Percentiles rank a stretch among this genome's conserved stretches.
Evolutionary conservation across 2,329 filamentous ascomycete species (phyloP).

Genomic region (Hymenoscyphus infarciens): DNA sequence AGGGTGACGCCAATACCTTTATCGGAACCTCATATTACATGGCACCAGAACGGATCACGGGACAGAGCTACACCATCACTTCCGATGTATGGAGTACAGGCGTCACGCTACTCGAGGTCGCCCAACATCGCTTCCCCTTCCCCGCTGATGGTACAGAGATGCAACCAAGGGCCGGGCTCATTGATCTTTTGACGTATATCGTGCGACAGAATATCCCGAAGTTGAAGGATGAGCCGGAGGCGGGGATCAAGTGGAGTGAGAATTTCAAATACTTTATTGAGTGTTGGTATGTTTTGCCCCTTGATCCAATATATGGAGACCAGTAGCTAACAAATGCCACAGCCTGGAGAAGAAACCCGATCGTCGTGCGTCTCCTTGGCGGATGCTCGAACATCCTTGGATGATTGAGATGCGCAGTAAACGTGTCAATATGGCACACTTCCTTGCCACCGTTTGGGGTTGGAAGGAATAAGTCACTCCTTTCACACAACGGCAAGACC

Average conservation of each 20-base stretch:
- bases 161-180: slow-evolving; percentile 87
- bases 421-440: slow-evolving; percentile 96
- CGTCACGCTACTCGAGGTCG: slow-evolving; percentile 97
- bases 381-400: slow-evolving; percentile 99
- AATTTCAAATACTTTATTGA: slow-evolving; percentile 99
- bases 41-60: slow-evolving; percentile 96
- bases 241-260: slow-evolving; percentile 89
- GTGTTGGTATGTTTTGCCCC: slow-evolving; percentile 77
- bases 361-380: slow-evolving; percentile 89
- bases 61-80: slow-evolving; percentile 96
- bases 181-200: slow-evolving; percentile 95
- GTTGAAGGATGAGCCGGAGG: slow-evolving; percentile 89
- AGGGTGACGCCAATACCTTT: slow-evolving; percentile 97
- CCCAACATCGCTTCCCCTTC: slow-evolving; percentile 97
- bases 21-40: slow-evolving; percentile 99
- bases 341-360: slow-evolving; percentile 92
- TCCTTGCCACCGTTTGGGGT: slow-evolving; percentile 92
- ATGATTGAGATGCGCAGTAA: slow-evolving; percentile 95
- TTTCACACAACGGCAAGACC: too few relatives aligned
- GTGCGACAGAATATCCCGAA: slow-evolving; percentile 93
- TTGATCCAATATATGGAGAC: slow-evolving; percentile 7
- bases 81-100: slow-evolving; percentile 98
- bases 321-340: neutral
- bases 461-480: slow-evolving; percentile 58
- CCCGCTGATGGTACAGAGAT: slow-evolving; percentile 94